Percentiles rank a stretch among this genome's conserved stretches.
Conservation (phyloP, 257 asterid species). For the Penstemon eatonii region DNA sequence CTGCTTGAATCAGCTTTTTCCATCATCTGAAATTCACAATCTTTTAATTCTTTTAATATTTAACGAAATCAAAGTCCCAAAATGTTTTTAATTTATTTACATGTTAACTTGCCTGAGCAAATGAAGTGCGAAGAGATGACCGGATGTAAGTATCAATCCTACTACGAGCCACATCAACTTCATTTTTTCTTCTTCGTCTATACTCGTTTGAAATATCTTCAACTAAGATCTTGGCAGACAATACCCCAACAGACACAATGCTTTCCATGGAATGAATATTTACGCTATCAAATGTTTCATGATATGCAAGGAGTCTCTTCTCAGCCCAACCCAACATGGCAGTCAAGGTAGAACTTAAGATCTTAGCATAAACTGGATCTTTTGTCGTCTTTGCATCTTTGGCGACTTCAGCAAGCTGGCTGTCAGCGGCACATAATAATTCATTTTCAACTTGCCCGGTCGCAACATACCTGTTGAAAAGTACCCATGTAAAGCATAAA, state of each 20-base stretch:
- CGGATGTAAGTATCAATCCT: constrained; percentile 94
- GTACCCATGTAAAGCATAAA: constrained; percentile 88
- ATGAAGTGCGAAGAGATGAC: constrained; percentile 97
- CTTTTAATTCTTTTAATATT: constrained; percentile 21
- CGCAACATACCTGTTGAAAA: constrained; percentile 83
- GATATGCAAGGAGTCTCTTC: constrained; percentile 96
- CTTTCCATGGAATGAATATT: constrained; percentile 83
- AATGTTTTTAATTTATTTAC: constrained; percentile 7
- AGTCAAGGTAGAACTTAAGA: constrained; percentile 83
- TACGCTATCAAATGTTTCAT: constrained; percentile 75
- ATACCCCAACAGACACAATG: constrained; percentile 88
- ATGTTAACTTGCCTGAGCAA: constrained; percentile 88
- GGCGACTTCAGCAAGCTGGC: constrained; percentile 82
- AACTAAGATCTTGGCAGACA: constrained; percentile 83
- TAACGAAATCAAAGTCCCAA: neutral
- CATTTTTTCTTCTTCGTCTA: constrained; percentile 85
- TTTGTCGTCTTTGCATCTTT: constrained; percentile 84
- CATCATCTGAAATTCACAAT: constrained; percentile 62
- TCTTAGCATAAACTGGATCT: constrained; percentile 71
- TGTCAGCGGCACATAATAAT: constrained; percentile 75
- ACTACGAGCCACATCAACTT: constrained; percentile 85
- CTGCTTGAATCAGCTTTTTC: constrained; percentile 97
- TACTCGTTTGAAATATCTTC: constrained; percentile 96
- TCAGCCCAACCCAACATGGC: constrained; percentile 98
- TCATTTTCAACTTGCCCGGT: constrained; percentile 83